These are phyloP conservation scores for Parietichytrium sp. DNA, from an alignment of 108 stramenopile genomes.

Conservation along the genomic window DNA sequence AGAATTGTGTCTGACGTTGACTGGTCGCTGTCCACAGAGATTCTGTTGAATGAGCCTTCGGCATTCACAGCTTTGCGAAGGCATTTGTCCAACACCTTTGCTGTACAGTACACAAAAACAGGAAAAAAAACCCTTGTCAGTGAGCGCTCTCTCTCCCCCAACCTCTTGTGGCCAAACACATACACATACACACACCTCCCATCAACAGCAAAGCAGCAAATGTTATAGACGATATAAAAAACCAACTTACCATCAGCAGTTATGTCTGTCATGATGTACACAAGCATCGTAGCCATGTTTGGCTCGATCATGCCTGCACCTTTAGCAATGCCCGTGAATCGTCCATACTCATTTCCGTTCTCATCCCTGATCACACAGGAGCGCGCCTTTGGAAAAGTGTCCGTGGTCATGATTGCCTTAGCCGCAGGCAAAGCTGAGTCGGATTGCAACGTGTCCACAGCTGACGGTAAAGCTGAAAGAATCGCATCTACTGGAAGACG, in stretches of 20 bases:
- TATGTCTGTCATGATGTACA: constrained; percentile 85
- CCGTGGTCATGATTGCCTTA: constrained; percentile 68
- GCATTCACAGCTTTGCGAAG: constrained; percentile 76
- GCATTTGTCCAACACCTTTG: constrained; percentile 64
- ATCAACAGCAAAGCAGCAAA: too few species aligned
- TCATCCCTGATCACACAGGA: neutral
- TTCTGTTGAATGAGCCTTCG: constrained; percentile 83
- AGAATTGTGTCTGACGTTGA: constrained; percentile 87
- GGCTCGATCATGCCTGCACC: constrained; percentile 99
- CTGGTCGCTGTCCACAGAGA: constrained; percentile 92
- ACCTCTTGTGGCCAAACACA: too few species aligned
- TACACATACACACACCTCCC: too few species aligned
- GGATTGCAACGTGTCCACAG: constrained; percentile 68
- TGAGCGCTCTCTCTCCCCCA: too few species aligned
- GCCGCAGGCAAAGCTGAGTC: constrained; percentile 79
- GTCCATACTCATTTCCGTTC: neutral
- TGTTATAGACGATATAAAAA: too few species aligned
- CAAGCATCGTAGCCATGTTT: constrained; percentile 94
- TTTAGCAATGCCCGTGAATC: constrained; percentile 70
- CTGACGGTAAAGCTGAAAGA: constrained; percentile 72
- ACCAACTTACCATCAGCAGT: constrained; percentile 29
- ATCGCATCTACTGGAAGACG: constrained; percentile 83
- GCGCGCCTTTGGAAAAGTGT: constrained; percentile 63
- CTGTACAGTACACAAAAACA: too few species aligned
- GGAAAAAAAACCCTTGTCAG: too few species aligned